Percentiles rank a stretch among this genome's conserved stretches.
Conservation (phyloP, 768 basidiomycete species). For the Gelatoporia subvermispora region DNA sequence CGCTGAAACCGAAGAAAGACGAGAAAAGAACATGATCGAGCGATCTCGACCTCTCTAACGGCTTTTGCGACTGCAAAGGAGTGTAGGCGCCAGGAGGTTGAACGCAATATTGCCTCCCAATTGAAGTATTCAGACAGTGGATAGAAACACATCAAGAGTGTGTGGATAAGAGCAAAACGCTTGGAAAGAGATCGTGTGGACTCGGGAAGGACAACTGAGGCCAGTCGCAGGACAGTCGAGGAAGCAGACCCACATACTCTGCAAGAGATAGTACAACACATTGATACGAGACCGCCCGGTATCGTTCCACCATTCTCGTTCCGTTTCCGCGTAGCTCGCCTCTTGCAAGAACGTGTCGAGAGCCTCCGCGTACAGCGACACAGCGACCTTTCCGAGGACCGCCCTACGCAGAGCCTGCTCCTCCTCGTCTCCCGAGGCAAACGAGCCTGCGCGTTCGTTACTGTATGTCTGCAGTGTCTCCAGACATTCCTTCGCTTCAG, state of each 20-base stretch:
- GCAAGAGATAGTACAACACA: slow-evolving; percentile 64
- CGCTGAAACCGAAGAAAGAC: too few species aligned
- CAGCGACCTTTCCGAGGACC: slow-evolving; percentile 44
- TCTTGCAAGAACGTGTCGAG: slow-evolving; percentile 55
- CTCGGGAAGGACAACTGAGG: too few species aligned
- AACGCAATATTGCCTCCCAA: too few species aligned
- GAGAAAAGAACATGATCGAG: too few species aligned
- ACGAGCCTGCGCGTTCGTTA: background rate
- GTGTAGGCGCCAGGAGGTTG: too few species aligned
- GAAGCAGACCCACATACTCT: slow-evolving; percentile 56
- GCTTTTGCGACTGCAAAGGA: too few species aligned
- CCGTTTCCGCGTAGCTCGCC: slow-evolving; percentile 65
- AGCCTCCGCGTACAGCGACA: slow-evolving; percentile 54
- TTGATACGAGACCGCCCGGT: slow-evolving; percentile 55
- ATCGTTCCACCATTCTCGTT: slow-evolving; percentile 83
- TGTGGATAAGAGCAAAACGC: too few species aligned
- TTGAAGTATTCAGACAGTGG: too few species aligned
- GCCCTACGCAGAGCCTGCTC: slow-evolving; percentile 37
- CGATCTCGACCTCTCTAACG: too few species aligned
- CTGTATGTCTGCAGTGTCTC: slow-evolving; percentile 24
- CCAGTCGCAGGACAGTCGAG: too few species aligned
- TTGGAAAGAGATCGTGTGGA: too few species aligned
- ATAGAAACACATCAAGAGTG: too few species aligned
- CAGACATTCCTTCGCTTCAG: slow-evolving; percentile 25
- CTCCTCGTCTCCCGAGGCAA: slow-evolving; percentile 13